Percentiles rank a stretch among this genome's conserved stretches.
phyloP scores from a whole-genome alignment of 192 early-diverging fungal genomes.

The Rhizoclosmatium sp. region DNA sequence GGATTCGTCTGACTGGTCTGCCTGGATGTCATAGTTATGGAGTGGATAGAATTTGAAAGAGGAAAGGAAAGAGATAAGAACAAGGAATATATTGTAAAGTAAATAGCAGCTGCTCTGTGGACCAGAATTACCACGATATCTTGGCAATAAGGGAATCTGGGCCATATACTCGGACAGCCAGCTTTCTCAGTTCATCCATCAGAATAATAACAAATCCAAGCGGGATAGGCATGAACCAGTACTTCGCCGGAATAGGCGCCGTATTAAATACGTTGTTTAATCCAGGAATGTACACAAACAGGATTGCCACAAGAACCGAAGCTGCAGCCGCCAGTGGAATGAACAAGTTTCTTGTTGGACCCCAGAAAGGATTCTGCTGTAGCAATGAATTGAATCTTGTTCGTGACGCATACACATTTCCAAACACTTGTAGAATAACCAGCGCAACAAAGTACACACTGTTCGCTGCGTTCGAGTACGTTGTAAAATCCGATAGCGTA shows the following conservation, averaged over 20 bases:
- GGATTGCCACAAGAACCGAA: conserved; percentile 41
- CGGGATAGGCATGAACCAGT: conserved; percentile 70
- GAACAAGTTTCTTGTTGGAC: conserved; percentile 62
- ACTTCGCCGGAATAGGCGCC: conserved; percentile 63
- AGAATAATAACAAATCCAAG: conserved; percentile 61
- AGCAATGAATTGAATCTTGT: conserved; percentile 65
- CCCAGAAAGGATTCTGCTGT: conserved; percentile 68
- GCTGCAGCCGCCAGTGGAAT: conserved; percentile 61
- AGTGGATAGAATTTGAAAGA: too few relatives aligned
- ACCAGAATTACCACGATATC: not conserved
- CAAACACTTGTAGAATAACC: conserved; percentile 33
- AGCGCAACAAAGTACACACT: conserved; percentile 22
- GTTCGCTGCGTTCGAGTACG: conserved; percentile 11
- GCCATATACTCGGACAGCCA: conserved; percentile 49
- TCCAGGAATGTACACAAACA: conserved; percentile 57
- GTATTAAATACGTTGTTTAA: conserved; percentile 64
- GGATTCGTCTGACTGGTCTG: too few relatives aligned
- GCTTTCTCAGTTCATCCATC: conserved; percentile 70
- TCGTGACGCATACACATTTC: conserved; percentile 62
- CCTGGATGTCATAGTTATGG: too few relatives aligned
- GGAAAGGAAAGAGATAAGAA: too few relatives aligned
- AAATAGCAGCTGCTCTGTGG: too few relatives aligned
- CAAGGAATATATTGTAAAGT: too few relatives aligned
- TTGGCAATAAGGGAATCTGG: conserved; percentile 9
- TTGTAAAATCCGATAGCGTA: too few relatives aligned